Evolutionary conservation across 768 basidiomycete species (phyloP).

Genomic region (Pleurotus tuoliensis): DNA sequence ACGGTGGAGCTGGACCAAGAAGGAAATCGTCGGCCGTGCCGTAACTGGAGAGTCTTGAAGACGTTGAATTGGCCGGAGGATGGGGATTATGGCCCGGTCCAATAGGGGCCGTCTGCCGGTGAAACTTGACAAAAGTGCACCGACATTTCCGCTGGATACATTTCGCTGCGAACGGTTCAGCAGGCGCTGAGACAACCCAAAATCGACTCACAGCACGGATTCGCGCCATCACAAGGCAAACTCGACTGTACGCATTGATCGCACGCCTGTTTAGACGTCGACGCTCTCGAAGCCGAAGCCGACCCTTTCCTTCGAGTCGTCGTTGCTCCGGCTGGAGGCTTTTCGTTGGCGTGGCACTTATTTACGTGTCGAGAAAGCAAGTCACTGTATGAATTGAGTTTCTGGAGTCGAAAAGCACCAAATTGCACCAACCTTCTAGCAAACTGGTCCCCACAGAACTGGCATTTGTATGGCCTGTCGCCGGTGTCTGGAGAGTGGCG

Average conservation of each 20-base stretch:
- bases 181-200: constrained; percentile 8
- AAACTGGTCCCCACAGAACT: constrained; percentile 86
- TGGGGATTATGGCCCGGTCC: constrained; percentile 64
- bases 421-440: constrained; percentile 60
- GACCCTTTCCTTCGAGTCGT: constrained; percentile 61
- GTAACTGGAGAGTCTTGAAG: constrained; percentile 25
- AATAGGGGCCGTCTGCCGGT: constrained; percentile 74
- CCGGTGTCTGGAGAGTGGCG: constrained; percentile 61
- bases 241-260: constrained; percentile 79
- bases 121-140: constrained; percentile 81
- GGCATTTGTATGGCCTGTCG: constrained; percentile 87
- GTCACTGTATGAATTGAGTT: constrained; percentile 45
- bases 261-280: constrained; percentile 79
- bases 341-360: constrained; percentile 83
- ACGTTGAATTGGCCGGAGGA: constrained; percentile 22
- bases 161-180: constrained; percentile 48
- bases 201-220: constrained; percentile 63
- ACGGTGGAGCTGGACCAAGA: constrained; percentile 33
- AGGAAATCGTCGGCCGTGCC: constrained; percentile 38
- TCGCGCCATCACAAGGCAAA: constrained; percentile 74
- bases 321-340: constrained; percentile 37
- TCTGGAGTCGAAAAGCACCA: constrained; percentile 7
- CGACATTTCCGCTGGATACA: constrained; percentile 66
- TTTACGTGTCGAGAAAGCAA: constrained; percentile 83
- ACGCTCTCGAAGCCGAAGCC: constrained; percentile 63